Evolutionary conservation across 1,284 basidiomycete genomes (phyloP), one percentile per base, ranked within the genome.

Genomic region (Phaffia rhodozyma): DNA sequence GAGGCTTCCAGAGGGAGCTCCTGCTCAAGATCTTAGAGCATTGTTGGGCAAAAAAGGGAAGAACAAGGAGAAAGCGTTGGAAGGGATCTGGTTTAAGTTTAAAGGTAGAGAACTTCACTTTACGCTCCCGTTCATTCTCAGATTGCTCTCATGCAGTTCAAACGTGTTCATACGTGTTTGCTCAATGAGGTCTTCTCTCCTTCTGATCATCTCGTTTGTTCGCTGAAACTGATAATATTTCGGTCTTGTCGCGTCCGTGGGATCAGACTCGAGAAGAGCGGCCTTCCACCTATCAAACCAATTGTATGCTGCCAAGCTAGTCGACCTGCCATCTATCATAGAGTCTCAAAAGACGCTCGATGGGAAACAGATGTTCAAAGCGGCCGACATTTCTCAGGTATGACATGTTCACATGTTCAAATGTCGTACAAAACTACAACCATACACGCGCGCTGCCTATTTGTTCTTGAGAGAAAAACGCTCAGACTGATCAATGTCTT

Each of bases 21-120:
- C 54, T 60, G 66, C 27, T 25, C 85, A 88, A 56, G 85, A 82
- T 68, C 70, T 96, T 66, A 82, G 83, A 71, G 89, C 89, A 77
- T 84, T 89, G 80, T 84, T 94, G 16, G 81, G 83, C 59, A 79
- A 84, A 55, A 83, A 91, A 67, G 88, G 91, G 69, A 80, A 91
- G 34, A 78, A 82, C 13, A 82, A 61, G 29, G 47, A n/a, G n/a
- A 56, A 55, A 47, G 52, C 4, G n/a, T 76, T 21, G 38, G 77
- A 87, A 69, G 91, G 96, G 70, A 84, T 97, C 13, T 97, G 90
- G 87, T 93, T 99, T 82, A 97, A 96, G 77, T 97, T 99, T 75
- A 92, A 97, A 77, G 91, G 91, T 89, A 68, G 16, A 43, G 38
- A 65, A 79, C 71, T 4, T 11, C 2, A 1, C 18, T 18, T 53